Evolutionary conservation across 2,329 filamentous ascomycete genomes (phyloP).

Genomic region (Sporothrix euskadiensis): DNA sequence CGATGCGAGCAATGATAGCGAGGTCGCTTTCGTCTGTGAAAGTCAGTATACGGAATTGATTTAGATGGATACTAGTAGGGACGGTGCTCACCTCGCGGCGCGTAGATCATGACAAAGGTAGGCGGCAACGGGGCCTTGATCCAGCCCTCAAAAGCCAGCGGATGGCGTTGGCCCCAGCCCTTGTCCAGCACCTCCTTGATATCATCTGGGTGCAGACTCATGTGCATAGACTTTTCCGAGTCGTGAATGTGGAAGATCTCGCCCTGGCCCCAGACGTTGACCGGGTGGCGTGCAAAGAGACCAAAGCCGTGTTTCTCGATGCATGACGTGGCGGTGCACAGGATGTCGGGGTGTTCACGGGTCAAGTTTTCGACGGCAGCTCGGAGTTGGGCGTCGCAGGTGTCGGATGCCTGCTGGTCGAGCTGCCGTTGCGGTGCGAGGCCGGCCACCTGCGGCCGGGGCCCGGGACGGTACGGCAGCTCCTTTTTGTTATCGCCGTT

Average conservation of each 20-base stretch:
- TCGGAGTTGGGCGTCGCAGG: slow-evolving; percentile 58
- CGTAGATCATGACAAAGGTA: slow-evolving; percentile 81
- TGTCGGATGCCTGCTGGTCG: slow-evolving; percentile 60
- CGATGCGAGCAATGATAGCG: slow-evolving; percentile 65
- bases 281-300: slow-evolving; percentile 66
- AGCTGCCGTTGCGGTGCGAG: slow-evolving; percentile 81
- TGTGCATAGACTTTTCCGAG: slow-evolving; percentile 73
- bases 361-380: slow-evolving; percentile 53
- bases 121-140: slow-evolving; percentile 67
- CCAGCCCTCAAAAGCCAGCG: slow-evolving; percentile 62
- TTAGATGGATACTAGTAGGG: not conserved
- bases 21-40: slow-evolving; percentile 62
- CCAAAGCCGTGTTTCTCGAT: slow-evolving; percentile 81
- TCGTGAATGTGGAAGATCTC: slow-evolving; percentile 81
- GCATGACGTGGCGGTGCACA: slow-evolving; percentile 68
- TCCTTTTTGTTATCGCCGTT: slow-evolving; percentile 29
- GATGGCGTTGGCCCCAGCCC: slow-evolving; percentile 76
- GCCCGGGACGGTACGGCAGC: slow-evolving; percentile 63
- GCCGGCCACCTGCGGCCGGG: slow-evolving; percentile 67
- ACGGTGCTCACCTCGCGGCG: slow-evolving; percentile 58
- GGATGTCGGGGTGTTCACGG: slow-evolving; percentile 45
- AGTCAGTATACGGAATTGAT: not conserved
- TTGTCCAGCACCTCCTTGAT: slow-evolving; percentile 69
- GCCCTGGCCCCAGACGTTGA: slow-evolving; percentile 72
- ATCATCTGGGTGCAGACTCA: slow-evolving; percentile 78